Evolutionary conservation across 148 eudicot species (phyloP).

Genomic region (Persicaria tinctoria): DNA sequence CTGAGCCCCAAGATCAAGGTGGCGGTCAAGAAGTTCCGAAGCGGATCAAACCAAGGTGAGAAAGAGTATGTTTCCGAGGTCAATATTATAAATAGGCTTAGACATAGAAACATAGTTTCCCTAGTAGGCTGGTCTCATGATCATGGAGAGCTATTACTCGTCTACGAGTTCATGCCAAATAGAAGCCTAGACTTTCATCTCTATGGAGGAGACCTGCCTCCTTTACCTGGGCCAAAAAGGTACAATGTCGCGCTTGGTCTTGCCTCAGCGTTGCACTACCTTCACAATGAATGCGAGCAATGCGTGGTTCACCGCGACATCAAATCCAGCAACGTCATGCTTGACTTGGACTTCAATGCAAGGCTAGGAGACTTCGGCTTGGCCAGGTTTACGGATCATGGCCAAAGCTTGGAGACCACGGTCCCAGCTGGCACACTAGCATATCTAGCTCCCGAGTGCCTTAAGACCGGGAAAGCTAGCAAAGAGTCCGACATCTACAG

Average conservation of each 20-base stretch:
- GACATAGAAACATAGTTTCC: constrained; percentile 22
- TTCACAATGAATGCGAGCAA: constrained; percentile 11
- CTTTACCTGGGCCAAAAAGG: constrained; percentile 26
- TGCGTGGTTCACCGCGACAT: constrained; percentile 19
- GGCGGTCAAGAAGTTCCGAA: constrained; percentile 24
- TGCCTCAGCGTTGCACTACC: constrained; percentile 11
- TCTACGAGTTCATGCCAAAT: constrained; percentile 38
- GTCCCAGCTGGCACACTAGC: neutral
- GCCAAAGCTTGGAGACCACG: neutral
- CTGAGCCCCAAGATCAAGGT: neutral
- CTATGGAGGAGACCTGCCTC: neutral
- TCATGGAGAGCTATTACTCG: constrained; percentile 18
- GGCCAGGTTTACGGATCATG: neutral
- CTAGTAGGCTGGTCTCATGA: constrained; percentile 34
- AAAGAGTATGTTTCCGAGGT: constrained; percentile 18
- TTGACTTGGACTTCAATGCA: constrained; percentile 1
- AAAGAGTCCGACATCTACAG: too few species aligned
- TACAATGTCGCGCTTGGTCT: constrained; percentile 18
- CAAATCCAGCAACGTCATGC: constrained; percentile 16
- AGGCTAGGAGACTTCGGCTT: neutral
- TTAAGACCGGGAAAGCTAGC: too few species aligned
- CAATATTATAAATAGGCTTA: constrained; percentile 12
- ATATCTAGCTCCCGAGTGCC: neutral
- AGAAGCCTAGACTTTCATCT: constrained; percentile 37
- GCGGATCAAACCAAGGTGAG: constrained; percentile 21